Evolutionary conservation across 768 basidiomycete species (phyloP).

Genomic region (Leccinum incarnatum): DNA sequence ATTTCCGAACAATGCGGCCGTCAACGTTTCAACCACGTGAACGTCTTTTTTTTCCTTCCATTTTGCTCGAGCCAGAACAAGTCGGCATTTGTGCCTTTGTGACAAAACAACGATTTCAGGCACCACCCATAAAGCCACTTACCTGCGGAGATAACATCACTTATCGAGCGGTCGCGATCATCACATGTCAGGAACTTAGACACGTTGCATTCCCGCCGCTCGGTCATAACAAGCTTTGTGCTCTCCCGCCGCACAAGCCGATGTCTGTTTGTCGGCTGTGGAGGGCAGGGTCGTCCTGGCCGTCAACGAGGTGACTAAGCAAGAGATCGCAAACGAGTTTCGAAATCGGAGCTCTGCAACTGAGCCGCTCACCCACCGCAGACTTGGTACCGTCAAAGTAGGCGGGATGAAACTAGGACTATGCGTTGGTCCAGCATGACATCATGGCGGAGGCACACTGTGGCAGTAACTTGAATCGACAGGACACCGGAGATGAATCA

Average conservation of each 20-base stretch:
- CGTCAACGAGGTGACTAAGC: slow-evolving; percentile 95
- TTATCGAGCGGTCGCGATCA: no score
- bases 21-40: no score
- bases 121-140: no score
- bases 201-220: slow-evolving; percentile 60
- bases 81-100: no score
- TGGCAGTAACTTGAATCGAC: slow-evolving; percentile 27
- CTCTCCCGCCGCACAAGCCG: neutral
- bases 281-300: slow-evolving; percentile 99
- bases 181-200: slow-evolving; percentile 51
- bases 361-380: slow-evolving; percentile 55
- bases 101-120: no score
- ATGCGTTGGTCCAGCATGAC: slow-evolving; percentile 96
- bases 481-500: no score
- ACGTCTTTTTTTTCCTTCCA: no score
- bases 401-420: slow-evolving; percentile 44
- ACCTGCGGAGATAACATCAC: no score
- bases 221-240: neutral
- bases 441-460: slow-evolving; percentile 87
- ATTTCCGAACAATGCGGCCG: no score
- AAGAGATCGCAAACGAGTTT: slow-evolving; percentile 85
- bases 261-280: slow-evolving; percentile 51
- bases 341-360: slow-evolving; percentile 44
- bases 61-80: no score
- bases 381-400: neutral